Evolutionary conservation across 139 green algal genomes (phyloP), one percentile per base, ranked within the genome.

Genomic region (Dunaliella sp.): DNA sequence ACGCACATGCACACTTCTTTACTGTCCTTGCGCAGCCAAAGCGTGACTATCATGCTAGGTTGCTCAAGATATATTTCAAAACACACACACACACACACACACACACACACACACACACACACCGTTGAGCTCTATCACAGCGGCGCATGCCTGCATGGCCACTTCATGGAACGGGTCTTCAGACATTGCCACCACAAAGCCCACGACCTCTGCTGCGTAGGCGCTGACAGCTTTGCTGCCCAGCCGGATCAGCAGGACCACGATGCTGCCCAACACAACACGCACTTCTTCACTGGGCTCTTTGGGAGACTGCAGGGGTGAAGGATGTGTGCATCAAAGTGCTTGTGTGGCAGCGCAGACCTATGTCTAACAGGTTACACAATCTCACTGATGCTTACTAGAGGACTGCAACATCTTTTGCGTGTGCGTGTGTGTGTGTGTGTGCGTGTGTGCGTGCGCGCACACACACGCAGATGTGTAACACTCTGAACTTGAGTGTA

Each of bases 161-260:
- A 94, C 87, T 35, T 93, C 90, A 72, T 94, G 86, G 81, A 91
- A 94, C 0, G 84, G 85, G 83, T 95, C 92, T n/a, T 80, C 88
- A 16, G 84, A 57, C 65, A 87, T 77, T 16, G 86, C 84, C 59
- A 80, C 35, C 25, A 87, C 37, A 38, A 91, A 37, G 38, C 25
- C 83, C 80, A 90, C 84, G 2, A 89, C 87, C 88, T 95, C 92
- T 12, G 79, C 89, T 2, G 86, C 88, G 80, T 95, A 95, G 0
- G 90, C 91, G 1, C 76, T 89, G 7, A 93, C 57, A 0, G 90
- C 90, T 75, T 90, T 88, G 36, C 84, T 90, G 0, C 58, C 75
- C 32, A 84, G 22, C 1, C 0, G 0, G 34, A 94, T 57, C 31
- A 93, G 76, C n/a, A 76, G 0, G 3, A 28, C 31, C 81, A 94